phyloP scores from a whole-genome alignment of 306 rosid genomes.

The Gillenia trifoliata region DNA sequence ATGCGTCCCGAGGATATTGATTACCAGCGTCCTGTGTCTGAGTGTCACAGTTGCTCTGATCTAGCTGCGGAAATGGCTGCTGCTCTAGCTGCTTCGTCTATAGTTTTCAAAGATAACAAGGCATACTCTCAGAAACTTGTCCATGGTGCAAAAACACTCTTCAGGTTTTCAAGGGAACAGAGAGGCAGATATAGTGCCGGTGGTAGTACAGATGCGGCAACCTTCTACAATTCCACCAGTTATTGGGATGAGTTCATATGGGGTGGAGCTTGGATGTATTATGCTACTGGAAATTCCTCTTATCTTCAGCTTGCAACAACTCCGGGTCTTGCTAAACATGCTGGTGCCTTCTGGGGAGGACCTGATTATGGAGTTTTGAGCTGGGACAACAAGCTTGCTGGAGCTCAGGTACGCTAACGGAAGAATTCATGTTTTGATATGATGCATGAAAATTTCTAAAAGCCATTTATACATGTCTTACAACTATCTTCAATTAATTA shows the following conservation, averaged over 20 bases:
- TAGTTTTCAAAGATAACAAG: constrained; percentile 96
- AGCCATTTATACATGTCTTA: background rate
- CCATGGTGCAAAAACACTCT: constrained; percentile 88
- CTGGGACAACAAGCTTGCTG: constrained; percentile 99
- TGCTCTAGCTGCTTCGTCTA: constrained; percentile 87
- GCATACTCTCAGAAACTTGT: constrained; percentile 93
- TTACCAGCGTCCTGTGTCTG: constrained; percentile 64
- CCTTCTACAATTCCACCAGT: constrained; percentile 72
- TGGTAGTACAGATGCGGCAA: constrained; percentile 50
- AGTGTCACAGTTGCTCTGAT: constrained; percentile 64
- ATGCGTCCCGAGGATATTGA: constrained; percentile 97
- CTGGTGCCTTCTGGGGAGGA: constrained; percentile 99
- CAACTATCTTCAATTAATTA: background rate
- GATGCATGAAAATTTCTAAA: background rate
- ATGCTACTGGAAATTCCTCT: constrained; percentile 83
- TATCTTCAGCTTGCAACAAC: constrained; percentile 84
- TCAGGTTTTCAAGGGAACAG: constrained; percentile 55
- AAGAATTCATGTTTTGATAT: background rate
- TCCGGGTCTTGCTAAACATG: constrained; percentile 85
- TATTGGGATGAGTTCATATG: constrained; percentile 92
- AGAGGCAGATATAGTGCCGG: constrained; percentile 80
- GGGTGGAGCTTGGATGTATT: constrained; percentile 99
- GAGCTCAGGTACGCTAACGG: constrained; percentile 72
- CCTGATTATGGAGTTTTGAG: constrained; percentile 88
- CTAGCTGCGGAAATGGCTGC: constrained; percentile 99